phyloP scores from a whole-genome alignment of 257 asterid genomes.

The Osmanthus fragrans region DNA sequence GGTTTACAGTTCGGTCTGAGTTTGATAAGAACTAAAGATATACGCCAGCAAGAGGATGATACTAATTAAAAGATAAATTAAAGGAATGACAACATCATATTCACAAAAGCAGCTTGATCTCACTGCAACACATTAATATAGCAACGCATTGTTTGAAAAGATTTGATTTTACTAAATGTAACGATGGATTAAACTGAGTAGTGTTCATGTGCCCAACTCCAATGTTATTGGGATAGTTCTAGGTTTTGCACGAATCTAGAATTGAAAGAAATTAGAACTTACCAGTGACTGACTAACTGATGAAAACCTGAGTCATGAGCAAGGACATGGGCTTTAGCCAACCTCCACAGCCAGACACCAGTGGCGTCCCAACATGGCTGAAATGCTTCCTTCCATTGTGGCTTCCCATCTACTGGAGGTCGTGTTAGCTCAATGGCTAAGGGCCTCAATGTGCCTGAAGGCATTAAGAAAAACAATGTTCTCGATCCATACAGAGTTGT shows the following conservation, averaged over 20 bases:
- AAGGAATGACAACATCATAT: too few relatives aligned
- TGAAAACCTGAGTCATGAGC: constrained; percentile 82
- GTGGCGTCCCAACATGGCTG: constrained; percentile 52
- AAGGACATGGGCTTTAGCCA: constrained; percentile 70
- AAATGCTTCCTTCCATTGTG: constrained; percentile 62
- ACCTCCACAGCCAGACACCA: constrained; percentile 70
- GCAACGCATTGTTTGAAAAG: background rate
- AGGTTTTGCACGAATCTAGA: background rate
- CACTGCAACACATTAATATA: too few relatives aligned
- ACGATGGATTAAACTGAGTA: background rate
- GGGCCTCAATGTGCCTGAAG: constrained; percentile 52
- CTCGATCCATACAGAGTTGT: constrained; percentile 77
- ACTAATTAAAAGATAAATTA: too few relatives aligned
- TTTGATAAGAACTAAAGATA: too few relatives aligned
- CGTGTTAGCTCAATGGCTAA: constrained; percentile 74
- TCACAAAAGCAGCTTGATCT: too few relatives aligned
- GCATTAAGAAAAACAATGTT: constrained; percentile 58
- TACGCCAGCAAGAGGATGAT: too few relatives aligned
- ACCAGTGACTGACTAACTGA: constrained; percentile 83
- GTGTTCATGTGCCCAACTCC: background rate
- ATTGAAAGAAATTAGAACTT: constrained; percentile 5
- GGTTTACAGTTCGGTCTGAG: too few relatives aligned
- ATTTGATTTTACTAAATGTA: background rate
- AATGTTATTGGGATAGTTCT: background rate
- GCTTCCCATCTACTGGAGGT: constrained; percentile 59